Percentiles rank a stretch among this genome's conserved stretches.
phyloP scores from a whole-genome alignment of 1,284 basidiomycete species.

The Cutaneotrichosporon mucoides region DNA sequence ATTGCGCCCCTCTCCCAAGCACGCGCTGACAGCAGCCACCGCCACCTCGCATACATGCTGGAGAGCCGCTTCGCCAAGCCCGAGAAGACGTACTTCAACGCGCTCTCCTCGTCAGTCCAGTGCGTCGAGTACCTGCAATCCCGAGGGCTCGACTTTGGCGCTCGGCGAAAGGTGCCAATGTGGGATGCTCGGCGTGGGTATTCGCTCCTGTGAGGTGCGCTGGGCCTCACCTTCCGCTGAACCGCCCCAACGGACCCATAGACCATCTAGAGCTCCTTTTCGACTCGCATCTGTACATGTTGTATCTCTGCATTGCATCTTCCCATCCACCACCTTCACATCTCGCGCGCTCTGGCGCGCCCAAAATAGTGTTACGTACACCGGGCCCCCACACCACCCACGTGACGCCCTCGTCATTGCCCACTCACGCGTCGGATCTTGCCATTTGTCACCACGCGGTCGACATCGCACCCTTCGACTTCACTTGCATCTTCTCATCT shows the following conservation, averaged over 20 bases:
- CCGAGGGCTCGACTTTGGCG: conserved; percentile 39
- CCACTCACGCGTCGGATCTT: background rate
- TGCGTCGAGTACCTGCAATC: conserved; percentile 54
- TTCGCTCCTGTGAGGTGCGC: background rate
- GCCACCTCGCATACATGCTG: conserved; percentile 58
- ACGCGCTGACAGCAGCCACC: conserved; percentile 40
- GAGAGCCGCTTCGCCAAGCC: conserved; percentile 51
- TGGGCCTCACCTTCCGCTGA: no score
- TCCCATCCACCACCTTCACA: no score
- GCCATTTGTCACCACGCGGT: background rate
- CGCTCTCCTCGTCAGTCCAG: conserved; percentile 51
- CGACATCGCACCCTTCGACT: background rate
- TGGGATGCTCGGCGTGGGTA: conserved; percentile 37
- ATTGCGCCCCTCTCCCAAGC: no score
- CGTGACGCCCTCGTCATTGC: background rate
- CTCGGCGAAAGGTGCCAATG: conserved; percentile 16
- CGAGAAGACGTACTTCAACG: conserved; percentile 56
- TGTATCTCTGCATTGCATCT: no score
- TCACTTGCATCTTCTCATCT: background rate
- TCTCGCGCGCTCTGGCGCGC: no score
- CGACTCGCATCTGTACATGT: no score
- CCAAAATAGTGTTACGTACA: no score
- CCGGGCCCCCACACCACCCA: background rate
- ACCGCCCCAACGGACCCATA: no score
- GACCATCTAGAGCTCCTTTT: no score